Evolutionary conservation across 176 grass and related monocot genomes (phyloP).

Genomic region (Triticum aestivum): IWGSC_CS_RefSeq_v2.1 NC_057802.1:356992182-356992681

Average conservation of each 20-base stretch:
- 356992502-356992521: not conserved
- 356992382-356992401: conserved; percentile 28
- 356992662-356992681: not conserved
- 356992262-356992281: not conserved
- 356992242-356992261: not conserved
- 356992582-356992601: not conserved
- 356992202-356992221: conserved; percentile 16
- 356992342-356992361: not conserved
- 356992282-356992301: conserved; percentile 53
- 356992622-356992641: not conserved
- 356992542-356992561: not conserved
- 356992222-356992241: not conserved
- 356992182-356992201: conserved; percentile 32
- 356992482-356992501: conserved; percentile 42
- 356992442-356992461: conserved; percentile 23
- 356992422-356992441: conserved; percentile 19
- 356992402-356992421: conserved; percentile 34
- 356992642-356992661: not conserved
- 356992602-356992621: conserved; percentile 12
- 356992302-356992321: not conserved
- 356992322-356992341: not conserved
- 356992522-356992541: conserved; percentile 3
- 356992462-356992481: conserved; percentile 67
- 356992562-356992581: not conserved
- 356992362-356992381: not conserved